phyloP scores from a whole-genome alignment of 129 eudicot species.

The Chrysanthemum lavandulifolium region DNA sequence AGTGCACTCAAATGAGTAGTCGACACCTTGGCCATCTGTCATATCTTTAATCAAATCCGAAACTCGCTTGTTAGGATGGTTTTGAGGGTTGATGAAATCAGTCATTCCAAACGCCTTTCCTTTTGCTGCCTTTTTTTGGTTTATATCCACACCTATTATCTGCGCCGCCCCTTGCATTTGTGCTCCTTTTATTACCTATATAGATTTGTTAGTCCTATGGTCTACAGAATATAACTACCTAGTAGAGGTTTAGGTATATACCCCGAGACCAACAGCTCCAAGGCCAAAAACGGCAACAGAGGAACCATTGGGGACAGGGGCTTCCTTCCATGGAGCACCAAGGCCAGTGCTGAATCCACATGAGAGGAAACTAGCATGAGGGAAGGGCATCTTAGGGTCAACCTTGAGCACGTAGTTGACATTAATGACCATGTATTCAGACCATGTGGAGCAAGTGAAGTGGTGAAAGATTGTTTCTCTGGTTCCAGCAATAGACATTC shows the following conservation, averaged over 20 bases:
- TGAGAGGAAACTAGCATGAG: slow-evolving; percentile 52
- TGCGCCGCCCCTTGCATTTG: slow-evolving; percentile 46
- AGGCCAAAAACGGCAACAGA: slow-evolving; percentile 61
- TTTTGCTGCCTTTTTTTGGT: slow-evolving; percentile 33
- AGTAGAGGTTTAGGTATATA: slow-evolving; percentile 10
- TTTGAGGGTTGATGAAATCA: slow-evolving; percentile 49
- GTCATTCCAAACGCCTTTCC: slow-evolving; percentile 57
- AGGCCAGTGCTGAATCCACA: slow-evolving; percentile 64
- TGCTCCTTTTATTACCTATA: slow-evolving; percentile 50
- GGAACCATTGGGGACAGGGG: slow-evolving; percentile 35
- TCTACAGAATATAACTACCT: neutral
- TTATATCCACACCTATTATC: slow-evolving; percentile 57
- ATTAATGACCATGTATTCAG: slow-evolving; percentile 52
- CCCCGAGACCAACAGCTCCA: slow-evolving; percentile 72
- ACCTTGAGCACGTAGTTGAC: slow-evolving; percentile 41
- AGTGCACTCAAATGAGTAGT: slow-evolving; percentile 54
- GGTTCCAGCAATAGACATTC: slow-evolving; percentile 37
- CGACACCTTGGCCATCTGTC: slow-evolving; percentile 54
- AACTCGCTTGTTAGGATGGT: slow-evolving; percentile 25
- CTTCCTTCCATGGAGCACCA: slow-evolving; percentile 53
- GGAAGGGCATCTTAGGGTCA: slow-evolving; percentile 40
- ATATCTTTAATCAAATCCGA: slow-evolving; percentile 44
- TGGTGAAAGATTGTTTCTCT: slow-evolving; percentile 42
- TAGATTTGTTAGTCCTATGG: neutral
- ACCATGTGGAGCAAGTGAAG: slow-evolving; percentile 56